Base-by-base conservation (phyloP, 306 rosid species). In the Geum urbanum region DNA sequence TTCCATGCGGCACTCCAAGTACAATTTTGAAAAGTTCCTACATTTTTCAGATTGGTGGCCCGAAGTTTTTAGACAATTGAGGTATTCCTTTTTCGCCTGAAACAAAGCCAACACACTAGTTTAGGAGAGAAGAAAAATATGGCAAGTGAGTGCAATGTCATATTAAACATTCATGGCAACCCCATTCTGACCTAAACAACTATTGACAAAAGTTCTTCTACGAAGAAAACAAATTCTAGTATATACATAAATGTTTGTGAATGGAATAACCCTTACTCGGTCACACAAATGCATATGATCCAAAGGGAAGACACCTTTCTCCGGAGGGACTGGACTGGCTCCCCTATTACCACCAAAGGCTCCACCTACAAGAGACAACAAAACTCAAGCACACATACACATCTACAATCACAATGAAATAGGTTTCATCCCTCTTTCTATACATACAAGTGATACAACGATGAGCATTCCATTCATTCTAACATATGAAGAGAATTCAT, bases 341-440 rank as follows among this genome's bases (percentile, higher is more conserved):
- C 98, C 99, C 76, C 99, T 83, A 74, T 86, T 91, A 43, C 99
- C 99, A 48, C 98, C 98, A 86, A 94, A 94, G 20, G 98, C 96
- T 64, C 96, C 98, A 47, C 99, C 97, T 94, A 57, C 77, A 50
- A 62, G 47, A 81, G 49, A 71, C 27, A 49, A 61, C 14, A 3
- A 24, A 39, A 22, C 35, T 32, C 8, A 20, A 9, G 43, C 1
- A 73, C 5, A 6, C 73, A 40, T 16, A 13, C 16, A 18, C 9
- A 15, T 12, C 43, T 32, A 2, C 43, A 65, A 65, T 54, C 7
- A 65, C 20, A 4, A 14, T 7, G 41, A 8, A 43, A 5, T 24
- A 47, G 4, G 51, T 18, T 50, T 16, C 54, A 50, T 50, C 4
- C 54, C 9, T 50, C 54, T 15, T 50, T 50, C 1, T 1, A 50